phyloP scores from a whole-genome alignment of 495 filamentous ascomycete species.

The Hyphodiscus hymeniophilus region DNA sequence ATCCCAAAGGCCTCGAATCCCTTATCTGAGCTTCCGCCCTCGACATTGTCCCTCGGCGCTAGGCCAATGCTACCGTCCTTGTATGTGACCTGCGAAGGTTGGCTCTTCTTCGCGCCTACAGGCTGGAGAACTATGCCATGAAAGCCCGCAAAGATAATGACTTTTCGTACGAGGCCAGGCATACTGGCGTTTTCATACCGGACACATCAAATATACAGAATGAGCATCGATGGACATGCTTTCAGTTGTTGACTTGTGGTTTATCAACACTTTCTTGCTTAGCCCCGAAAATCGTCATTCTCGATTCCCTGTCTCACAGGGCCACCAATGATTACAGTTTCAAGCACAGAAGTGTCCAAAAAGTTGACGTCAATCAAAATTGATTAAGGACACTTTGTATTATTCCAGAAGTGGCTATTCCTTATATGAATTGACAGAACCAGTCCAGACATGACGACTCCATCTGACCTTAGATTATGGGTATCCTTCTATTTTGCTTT shows the following conservation, averaged over 20 bases:
- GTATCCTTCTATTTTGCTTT: no score
- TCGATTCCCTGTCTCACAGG: no score
- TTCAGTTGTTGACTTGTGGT: background rate
- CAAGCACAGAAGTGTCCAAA: no score
- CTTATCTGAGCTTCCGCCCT: constrained; percentile 16
- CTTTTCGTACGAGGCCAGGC: constrained; percentile 68
- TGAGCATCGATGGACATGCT: background rate
- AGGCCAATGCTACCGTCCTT: constrained; percentile 52
- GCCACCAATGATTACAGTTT: no score
- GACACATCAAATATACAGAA: background rate
- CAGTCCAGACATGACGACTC: no score
- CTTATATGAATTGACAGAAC: no score
- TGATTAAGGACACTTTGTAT: no score
- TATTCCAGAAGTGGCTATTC: no score
- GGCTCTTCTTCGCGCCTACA: constrained; percentile 38
- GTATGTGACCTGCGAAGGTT: constrained; percentile 63
- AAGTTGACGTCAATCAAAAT: no score
- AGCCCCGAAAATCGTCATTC: no score
- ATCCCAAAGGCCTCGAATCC: constrained; percentile 75
- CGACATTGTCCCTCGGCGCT: constrained; percentile 25
- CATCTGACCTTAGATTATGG: no score
- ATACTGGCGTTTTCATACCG: constrained; percentile 32
- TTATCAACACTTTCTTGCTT: background rate
- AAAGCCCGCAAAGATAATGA: constrained; percentile 71
- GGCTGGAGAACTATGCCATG: constrained; percentile 85